Base-by-base conservation (phyloP, 1,139 yeast species). In the Wickerhamomyces sp. region DNA sequence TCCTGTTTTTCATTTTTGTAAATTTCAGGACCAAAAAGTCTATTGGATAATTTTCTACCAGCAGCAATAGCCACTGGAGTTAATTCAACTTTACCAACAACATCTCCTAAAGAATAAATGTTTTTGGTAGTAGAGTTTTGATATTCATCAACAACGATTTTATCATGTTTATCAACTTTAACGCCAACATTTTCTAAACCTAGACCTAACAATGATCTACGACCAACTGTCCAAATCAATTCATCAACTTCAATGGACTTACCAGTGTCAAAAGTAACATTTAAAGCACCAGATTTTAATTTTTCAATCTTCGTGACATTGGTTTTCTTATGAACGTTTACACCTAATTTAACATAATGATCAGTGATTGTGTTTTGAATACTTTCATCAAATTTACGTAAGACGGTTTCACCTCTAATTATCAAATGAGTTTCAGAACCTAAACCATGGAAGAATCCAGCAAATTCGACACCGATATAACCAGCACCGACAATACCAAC, bases 1-100 rank as follows among this genome's bases (percentile, higher is more conserved):
- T 90, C 97, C 65, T 87, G 87, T 64, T 90, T 89, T 57, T 75
- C 75, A 43, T 78, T 64, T 56, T 79, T 79, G 71, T 76, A 87
- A 50, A 70, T 65, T 45, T 76, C 79, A 43, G 91, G 84, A 27
- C 97, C 97, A 64, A 91, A 93, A 51, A 93, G 70, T 65, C 99
- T 79, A 71, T 90, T 91, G 36, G 97, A 79, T 56, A 93, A 77
- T 66, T 81, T 87, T 68, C 99, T 84, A 48, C 99, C 99, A 8
- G 99, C 94, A 36, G 99, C 98, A 72, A 93, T 93, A 41, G 99
- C 99, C 40, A 90, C 98, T 7, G 99, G 99, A 8, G 99, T 93
- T 61, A 93, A 78, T 70, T 93, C 98, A 43, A 86, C 85, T 48
- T 84, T 83, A 51, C 96, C 96, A 37, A 85, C 84, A 50, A 90